Evolutionary conservation across 2,329 filamentous ascomycete species (phyloP).

Genomic region (Fusarium floridanum): DNA sequence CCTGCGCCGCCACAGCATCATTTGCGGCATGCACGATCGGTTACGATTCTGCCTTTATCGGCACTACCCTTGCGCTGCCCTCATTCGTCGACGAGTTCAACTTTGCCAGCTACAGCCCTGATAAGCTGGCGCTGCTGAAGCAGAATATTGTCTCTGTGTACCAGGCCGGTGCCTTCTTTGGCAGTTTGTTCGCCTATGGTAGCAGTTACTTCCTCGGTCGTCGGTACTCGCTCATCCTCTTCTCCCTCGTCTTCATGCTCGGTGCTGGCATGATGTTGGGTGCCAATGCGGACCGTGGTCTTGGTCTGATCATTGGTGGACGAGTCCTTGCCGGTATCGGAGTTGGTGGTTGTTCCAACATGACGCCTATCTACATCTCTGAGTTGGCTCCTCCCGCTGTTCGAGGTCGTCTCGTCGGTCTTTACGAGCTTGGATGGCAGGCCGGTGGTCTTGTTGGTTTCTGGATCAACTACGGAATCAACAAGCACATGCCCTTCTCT

Average conservation of each 20-base stretch:
- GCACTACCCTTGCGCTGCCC: slow-evolving; percentile 77
- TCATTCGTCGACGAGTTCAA: slow-evolving; percentile 79
- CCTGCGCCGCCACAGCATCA: slow-evolving; percentile 66
- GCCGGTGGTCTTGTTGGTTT: slow-evolving; percentile 73
- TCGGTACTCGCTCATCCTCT: slow-evolving; percentile 72
- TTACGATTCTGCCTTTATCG: slow-evolving; percentile 82
- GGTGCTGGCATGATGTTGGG: slow-evolving; percentile 81
- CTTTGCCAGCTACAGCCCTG: slow-evolving; percentile 63
- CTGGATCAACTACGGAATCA: slow-evolving; percentile 76
- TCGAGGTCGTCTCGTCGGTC: slow-evolving; percentile 73
- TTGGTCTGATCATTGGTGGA: slow-evolving; percentile 74
- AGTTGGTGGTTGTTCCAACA: slow-evolving; percentile 72
- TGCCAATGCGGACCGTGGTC: slow-evolving; percentile 69
- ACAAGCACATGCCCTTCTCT: slow-evolving; percentile 60
- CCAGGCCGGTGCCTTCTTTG: slow-evolving; percentile 88
- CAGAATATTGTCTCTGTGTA: slow-evolving; percentile 85
- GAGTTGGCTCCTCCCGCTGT: slow-evolving; percentile 73
- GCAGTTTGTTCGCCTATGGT: slow-evolving; percentile 76
- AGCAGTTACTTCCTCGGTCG: slow-evolving; percentile 77
- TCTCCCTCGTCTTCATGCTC: slow-evolving; percentile 73
- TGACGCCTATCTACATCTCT: slow-evolving; percentile 73
- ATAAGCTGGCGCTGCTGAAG: slow-evolving; percentile 70
- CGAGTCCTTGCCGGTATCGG: slow-evolving; percentile 74
- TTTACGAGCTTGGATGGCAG: slow-evolving; percentile 77
- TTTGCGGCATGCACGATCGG: slow-evolving; percentile 70